Base-by-base conservation (phyloP, 768 basidiomycete species). In the Auriculariales sp. region DNA sequence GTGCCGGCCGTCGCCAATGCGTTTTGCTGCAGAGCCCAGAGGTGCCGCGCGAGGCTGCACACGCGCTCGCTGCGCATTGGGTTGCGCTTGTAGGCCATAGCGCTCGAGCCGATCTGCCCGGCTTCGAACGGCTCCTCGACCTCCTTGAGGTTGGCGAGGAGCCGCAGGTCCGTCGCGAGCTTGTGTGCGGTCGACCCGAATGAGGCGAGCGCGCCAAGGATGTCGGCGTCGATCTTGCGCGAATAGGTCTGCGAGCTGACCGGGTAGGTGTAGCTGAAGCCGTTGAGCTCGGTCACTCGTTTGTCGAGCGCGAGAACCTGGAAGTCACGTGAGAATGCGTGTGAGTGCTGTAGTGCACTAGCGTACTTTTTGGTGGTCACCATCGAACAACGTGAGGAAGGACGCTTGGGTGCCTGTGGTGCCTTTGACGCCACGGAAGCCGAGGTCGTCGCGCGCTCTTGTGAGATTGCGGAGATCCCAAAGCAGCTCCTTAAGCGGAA, bases 81-180 rank as follows among this genome's bases (percentile, higher is more conserved):
- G 66, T 99, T 98, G 49, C 94, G 79, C 69, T 98, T 97, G 78
- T 98, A 98, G 7, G 94, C 94, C 94, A 98, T 98, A 1, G 92
- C 92, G 0, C 85, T 90, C 9, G 85, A 87, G 5, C 95, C 95
- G 56, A 98, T 99, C 68, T 99, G 95, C 17, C 94, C 94, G 48
- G 91, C 87, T 66, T 99, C 94, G 65, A 98, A 98, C 0, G 95
- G 95, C 62, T 99, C 95, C 67, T 99, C 95, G 39, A 99, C 74
- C 79, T 98, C 95, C 71, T 99, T 99, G 47, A 99, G 68, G 66
- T 92, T 93, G 2, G 95, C 94, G 35, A 99, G 70, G 28, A 99
- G 71, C 28, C 95, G 78, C 59, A 99, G 79, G 61, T 98, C 95
- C 1, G 93, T 98, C 0, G 86, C 92, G 53, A 99, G 88, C 66